phyloP scores from a whole-genome alignment of 495 filamentous ascomycete genomes.

The Hypoxylon intermedium region DNA sequence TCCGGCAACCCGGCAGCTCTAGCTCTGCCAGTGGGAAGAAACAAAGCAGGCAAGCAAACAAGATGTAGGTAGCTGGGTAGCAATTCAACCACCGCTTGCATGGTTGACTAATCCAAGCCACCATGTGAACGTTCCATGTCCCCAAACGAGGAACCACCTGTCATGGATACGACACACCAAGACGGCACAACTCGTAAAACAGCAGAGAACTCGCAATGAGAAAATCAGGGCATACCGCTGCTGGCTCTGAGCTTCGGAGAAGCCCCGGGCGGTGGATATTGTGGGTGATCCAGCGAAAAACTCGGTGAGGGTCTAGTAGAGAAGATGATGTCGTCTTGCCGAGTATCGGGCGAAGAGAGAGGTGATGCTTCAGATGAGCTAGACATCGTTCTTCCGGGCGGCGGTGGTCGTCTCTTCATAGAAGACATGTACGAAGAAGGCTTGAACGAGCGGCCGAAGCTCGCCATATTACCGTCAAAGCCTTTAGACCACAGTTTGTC shows the following conservation, averaged over 20 bases:
- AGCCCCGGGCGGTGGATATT: conserved; percentile 17
- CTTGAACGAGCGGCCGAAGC: conserved; percentile 48
- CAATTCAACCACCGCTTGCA: too few species aligned
- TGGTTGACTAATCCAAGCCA: too few species aligned
- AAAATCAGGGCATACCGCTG: conserved; percentile 34
- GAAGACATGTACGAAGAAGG: conserved; percentile 48
- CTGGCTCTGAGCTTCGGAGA: conserved; percentile 27
- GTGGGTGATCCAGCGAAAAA: conserved; percentile 23
- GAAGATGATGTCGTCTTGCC: conserved; percentile 40
- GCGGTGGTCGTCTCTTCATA: conserved; percentile 41
- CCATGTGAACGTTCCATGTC: too few species aligned
- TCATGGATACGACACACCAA: not conserved
- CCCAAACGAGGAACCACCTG: not conserved
- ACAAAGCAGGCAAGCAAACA: not conserved
- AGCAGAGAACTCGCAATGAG: not conserved
- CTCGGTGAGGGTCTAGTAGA: conserved; percentile 39
- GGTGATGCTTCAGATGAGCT: conserved; percentile 48
- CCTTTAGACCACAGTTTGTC: conserved; percentile 7
- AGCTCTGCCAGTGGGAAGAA: not conserved
- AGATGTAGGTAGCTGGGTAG: too few species aligned
- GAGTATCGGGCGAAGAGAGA: conserved; percentile 37
- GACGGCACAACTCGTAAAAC: not conserved
- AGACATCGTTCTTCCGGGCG: conserved; percentile 43
- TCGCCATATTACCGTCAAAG: conserved; percentile 39
- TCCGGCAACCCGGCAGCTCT: conserved; percentile 12